Conservation (phyloP, 371 early-diverging fungal genomes). For the Saksenaea vasiformis region DNA sequence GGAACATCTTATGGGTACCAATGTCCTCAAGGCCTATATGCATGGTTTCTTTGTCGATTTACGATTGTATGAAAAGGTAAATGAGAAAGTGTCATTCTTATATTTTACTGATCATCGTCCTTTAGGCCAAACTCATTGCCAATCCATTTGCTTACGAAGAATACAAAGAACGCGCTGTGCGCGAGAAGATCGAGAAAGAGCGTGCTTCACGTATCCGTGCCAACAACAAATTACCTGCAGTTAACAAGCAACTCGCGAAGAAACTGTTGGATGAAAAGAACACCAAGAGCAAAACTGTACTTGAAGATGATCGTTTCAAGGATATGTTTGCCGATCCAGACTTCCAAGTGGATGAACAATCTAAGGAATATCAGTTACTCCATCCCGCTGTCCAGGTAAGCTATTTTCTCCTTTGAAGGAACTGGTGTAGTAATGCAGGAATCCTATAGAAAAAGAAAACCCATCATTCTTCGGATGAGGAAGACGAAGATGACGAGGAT, state of each 20-base stretch:
- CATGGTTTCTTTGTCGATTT: conserved; percentile 98
- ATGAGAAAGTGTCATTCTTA: background rate
- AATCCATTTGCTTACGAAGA: conserved; percentile 98
- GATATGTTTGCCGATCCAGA: conserved; percentile 91
- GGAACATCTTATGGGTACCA: conserved; percentile 93
- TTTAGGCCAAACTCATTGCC: conserved; percentile 85
- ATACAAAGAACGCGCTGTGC: conserved; percentile 74
- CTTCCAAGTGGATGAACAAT: conserved; percentile 89
- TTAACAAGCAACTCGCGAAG: conserved; percentile 85
- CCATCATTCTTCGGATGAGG: conserved; percentile 45
- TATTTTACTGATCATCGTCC: background rate
- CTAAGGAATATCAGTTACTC: conserved; percentile 83
- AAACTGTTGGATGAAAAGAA: conserved; percentile 62
- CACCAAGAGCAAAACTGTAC: conserved; percentile 57
- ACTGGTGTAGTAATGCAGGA: background rate
- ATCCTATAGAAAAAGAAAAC: conserved; percentile 33
- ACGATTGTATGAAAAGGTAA: conserved; percentile 87
- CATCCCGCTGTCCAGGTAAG: conserved; percentile 66
- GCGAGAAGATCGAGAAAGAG: conserved; percentile 85
- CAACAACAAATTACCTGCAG: conserved; percentile 85
- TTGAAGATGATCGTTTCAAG: conserved; percentile 86
- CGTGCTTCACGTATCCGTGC: conserved; percentile 89
- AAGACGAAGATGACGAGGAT: conserved; percentile 46
- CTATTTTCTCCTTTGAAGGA: background rate
- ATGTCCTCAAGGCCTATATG: conserved; percentile 96